These are phyloP conservation scores for Lachancea waltii DNA, from an alignment of 805 yeast genomes.

Conservation along the genomic window DNA sequence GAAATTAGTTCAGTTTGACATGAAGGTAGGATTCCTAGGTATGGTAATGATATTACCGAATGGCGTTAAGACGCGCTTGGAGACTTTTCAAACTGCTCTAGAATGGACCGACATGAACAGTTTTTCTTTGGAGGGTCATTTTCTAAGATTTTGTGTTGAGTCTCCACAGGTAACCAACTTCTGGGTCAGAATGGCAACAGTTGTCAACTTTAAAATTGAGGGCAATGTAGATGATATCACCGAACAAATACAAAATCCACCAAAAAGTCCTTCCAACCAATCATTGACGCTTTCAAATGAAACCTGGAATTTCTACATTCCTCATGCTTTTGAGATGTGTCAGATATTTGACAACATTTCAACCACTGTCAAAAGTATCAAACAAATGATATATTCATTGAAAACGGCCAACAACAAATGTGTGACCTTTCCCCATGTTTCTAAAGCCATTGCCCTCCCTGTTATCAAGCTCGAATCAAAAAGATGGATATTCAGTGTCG, in stretches of 20 bases:
- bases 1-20: constrained; percentile 19
- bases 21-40: constrained; percentile 20
- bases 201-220: constrained; percentile 31
- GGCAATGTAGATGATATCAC: constrained; percentile 30
- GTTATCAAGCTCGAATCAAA: constrained; percentile 48
- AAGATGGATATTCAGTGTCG: constrained; percentile 57
- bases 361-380: constrained; percentile 57
- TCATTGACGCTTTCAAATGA: constrained; percentile 38
- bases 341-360: constrained; percentile 74
- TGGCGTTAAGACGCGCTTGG: constrained; percentile 44
- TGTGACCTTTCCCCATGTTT: constrained; percentile 36
- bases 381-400: constrained; percentile 51
- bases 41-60: constrained; percentile 38
- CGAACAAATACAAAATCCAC: constrained; percentile 15
- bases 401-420: constrained; percentile 35
- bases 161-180: constrained; percentile 42
- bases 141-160: constrained; percentile 42
- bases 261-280: constrained; percentile 17
- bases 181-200: constrained; percentile 46
- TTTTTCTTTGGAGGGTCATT: constrained; percentile 25
- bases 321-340: constrained; percentile 69
- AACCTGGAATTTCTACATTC: constrained; percentile 50
- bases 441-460: constrained; percentile 47
- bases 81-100: constrained; percentile 31
- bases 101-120: constrained; percentile 19